A percentile compares a stretch with the other conserved stretches of the same genome.
Evolutionary conservation across 257 asterid genomes (phyloP).

Genomic region (Echium plantagineum): DNA sequence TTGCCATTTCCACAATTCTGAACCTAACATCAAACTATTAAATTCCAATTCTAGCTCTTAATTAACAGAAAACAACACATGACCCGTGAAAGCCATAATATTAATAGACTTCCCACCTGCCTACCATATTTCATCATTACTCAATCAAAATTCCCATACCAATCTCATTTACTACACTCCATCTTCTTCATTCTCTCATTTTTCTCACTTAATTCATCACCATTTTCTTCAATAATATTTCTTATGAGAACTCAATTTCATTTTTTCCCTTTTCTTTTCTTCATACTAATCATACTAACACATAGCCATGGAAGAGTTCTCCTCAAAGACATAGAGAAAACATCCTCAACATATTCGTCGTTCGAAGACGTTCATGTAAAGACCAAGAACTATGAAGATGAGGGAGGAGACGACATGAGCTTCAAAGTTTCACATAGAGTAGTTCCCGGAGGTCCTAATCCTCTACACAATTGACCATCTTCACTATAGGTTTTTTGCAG

Average conservation of each 20-base stretch:
- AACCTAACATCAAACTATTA: no score
- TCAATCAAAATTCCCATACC: neutral
- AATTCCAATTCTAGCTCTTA: no score
- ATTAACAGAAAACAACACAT: neutral
- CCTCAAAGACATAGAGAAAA: neutral
- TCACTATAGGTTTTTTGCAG: neutral
- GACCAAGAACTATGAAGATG: neutral
- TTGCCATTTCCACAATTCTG: no score
- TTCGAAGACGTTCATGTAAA: neutral
- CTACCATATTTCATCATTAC: neutral
- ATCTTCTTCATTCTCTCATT: neutral
- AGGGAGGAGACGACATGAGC: neutral
- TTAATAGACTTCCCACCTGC: neutral
- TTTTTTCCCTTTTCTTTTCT: neutral
- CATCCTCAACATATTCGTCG: neutral
- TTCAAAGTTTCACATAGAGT: neutral
- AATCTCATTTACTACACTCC: neutral
- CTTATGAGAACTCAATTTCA: neutral
- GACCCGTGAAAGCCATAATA: neutral
- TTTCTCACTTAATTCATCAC: neutral
- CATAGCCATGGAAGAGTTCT: constrained; percentile 4
- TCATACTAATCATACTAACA: constrained; percentile 2
- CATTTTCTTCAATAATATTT: neutral
- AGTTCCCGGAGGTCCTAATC: neutral
- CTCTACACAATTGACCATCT: neutral